These are phyloP conservation scores for Guadua angustifolia DNA, from an alignment of 176 grass and related monocot species.

Conservation along the genomic window DNA sequence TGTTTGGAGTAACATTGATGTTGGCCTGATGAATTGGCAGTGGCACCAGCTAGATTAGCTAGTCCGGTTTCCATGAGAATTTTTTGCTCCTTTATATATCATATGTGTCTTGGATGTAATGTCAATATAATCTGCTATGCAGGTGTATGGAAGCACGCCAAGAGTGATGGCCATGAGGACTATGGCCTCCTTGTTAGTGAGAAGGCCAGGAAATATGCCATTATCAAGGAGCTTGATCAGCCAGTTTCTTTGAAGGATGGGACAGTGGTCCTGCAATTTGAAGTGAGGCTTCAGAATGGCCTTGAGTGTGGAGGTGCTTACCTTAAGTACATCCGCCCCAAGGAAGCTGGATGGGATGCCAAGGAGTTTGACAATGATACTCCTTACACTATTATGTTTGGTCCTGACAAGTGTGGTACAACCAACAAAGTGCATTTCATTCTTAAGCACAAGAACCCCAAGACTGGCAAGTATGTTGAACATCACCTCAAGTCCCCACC, in stretches of 20 bases:
- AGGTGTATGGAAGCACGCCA: constrained; percentile 13
- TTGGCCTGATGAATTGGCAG: too few relatives aligned
- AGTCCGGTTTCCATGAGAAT: too few relatives aligned
- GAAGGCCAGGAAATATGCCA: constrained; percentile 83
- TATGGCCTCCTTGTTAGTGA: constrained; percentile 90
- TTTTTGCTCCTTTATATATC: too few relatives aligned
- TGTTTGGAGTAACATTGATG: too few relatives aligned
- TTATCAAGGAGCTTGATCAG: constrained; percentile 84
- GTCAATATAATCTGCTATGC: too few relatives aligned
- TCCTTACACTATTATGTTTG: constrained; percentile 97
- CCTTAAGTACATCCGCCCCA: constrained; percentile 81
- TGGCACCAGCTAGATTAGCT: too few relatives aligned
- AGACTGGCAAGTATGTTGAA: constrained; percentile 87
- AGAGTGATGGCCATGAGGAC: constrained; percentile 96
- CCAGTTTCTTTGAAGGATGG: constrained; percentile 77
- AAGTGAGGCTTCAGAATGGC: constrained; percentile 90
- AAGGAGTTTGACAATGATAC: constrained; percentile 88
- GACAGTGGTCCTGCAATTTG: constrained; percentile 77
- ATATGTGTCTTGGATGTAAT: too few relatives aligned
- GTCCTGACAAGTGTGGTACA: constrained; percentile 95
- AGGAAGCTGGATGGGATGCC: constrained; percentile 66
- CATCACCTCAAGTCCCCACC: constrained; percentile 94
- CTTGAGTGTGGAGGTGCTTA: constrained; percentile 98
- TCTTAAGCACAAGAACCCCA: constrained; percentile 91
- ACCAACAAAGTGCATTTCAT: constrained; percentile 99